A percentile compares a stretch with the other conserved stretches of the same genome.
These are phyloP conservation scores for Botryotinia convoluta DNA, from an alignment of 2,329 filamentous ascomycete species.

Conservation along the genomic window DNA sequence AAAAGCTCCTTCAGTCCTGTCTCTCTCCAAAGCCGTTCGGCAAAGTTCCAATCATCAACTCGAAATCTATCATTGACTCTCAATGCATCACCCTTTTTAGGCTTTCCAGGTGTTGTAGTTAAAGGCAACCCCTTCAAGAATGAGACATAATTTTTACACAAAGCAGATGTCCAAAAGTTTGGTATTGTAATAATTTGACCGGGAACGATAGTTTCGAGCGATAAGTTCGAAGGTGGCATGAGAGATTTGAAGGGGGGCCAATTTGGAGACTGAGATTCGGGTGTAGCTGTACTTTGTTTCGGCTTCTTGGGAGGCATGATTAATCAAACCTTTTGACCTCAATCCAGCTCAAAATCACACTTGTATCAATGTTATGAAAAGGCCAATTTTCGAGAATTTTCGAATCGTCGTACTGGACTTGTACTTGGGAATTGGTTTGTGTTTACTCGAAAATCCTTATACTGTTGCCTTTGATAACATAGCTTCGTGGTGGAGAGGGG, in stretches of 20 bases:
- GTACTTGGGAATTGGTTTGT: not conserved
- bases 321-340: not conserved
- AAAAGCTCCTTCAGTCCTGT: slow-evolving; percentile 65
- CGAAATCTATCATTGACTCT: slow-evolving; percentile 90
- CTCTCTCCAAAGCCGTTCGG: slow-evolving; percentile 70
- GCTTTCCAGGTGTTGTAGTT: slow-evolving; percentile 61
- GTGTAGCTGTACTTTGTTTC: slow-evolving; percentile 20
- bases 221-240: slow-evolving; percentile 54
- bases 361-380: not conserved
- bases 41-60: slow-evolving; percentile 72
- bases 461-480: not conserved
- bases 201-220: slow-evolving; percentile 48
- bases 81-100: slow-evolving; percentile 65
- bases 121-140: slow-evolving; percentile 60
- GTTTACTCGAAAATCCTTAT: not conserved
- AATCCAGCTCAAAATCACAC: not conserved
- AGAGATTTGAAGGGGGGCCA: slow-evolving; percentile 62
- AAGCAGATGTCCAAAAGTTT: slow-evolving; percentile 57
- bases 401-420: not conserved
- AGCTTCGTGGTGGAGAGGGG: not conserved
- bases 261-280: slow-evolving; percentile 42
- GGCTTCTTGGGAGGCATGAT: slow-evolving; percentile 27
- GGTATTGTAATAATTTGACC: slow-evolving; percentile 63
- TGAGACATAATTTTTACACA: slow-evolving; percentile 62
- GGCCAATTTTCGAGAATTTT: not conserved